Conservation (phyloP, 768 basidiomycete species). For the Termitomyces sp. region DNA sequence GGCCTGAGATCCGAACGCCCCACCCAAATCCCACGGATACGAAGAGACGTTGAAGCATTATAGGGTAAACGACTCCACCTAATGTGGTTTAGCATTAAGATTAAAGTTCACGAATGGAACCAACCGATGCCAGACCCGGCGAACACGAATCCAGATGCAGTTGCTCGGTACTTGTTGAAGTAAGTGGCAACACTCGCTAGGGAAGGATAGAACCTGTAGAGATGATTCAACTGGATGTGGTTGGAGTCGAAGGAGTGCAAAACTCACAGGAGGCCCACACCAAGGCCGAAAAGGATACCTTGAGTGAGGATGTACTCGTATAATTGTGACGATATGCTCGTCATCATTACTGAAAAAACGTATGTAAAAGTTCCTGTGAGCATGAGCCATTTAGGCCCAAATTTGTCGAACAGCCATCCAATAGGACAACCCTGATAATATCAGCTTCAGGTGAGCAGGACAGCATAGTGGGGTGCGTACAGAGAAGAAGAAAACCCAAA, state of each 20-base stretch:
- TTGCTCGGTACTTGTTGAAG: slow-evolving; percentile 59
- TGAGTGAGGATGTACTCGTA: slow-evolving; percentile 60
- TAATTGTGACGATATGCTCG: slow-evolving; percentile 50
- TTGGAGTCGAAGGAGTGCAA: background rate
- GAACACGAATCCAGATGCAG: slow-evolving; percentile 64
- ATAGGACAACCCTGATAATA: slow-evolving; percentile 50
- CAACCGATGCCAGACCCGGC: slow-evolving; percentile 65
- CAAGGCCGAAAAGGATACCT: slow-evolving; percentile 60
- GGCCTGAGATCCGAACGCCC: slow-evolving; percentile 53
- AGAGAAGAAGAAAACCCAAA: slow-evolving; percentile 66
- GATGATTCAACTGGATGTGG: slow-evolving; percentile 4
- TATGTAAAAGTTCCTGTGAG: slow-evolving; percentile 42
- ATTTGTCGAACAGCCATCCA: slow-evolving; percentile 53
- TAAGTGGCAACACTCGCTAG: slow-evolving; percentile 62
- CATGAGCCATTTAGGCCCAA: slow-evolving; percentile 53
- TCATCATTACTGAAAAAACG: slow-evolving; percentile 49
- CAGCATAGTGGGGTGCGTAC: slow-evolving; percentile 29
- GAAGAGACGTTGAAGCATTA: slow-evolving; percentile 57
- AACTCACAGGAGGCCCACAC: slow-evolving; percentile 57
- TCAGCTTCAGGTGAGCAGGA: background rate
- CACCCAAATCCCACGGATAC: slow-evolving; percentile 51
- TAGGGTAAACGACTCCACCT: slow-evolving; percentile 70
- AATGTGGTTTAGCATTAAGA: slow-evolving; percentile 1
- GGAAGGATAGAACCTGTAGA: slow-evolving; percentile 59
- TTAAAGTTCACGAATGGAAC: background rate